Base-by-base conservation (phyloP, 2,329 filamentous ascomycete genomes). In the Tolypocladium guangdongense region DNA sequence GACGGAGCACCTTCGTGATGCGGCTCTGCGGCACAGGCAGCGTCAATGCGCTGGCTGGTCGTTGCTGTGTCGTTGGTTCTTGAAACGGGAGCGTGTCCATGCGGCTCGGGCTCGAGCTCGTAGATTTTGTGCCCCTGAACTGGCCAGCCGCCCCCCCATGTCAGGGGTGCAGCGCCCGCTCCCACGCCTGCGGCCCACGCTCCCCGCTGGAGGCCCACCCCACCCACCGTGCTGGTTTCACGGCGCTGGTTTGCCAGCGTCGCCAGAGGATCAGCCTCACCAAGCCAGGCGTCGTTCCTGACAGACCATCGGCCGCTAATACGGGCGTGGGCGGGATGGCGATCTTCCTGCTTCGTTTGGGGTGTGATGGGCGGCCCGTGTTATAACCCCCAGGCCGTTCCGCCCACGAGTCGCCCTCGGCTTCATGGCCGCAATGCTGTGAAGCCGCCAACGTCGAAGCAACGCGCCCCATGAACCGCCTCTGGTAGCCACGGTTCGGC, bases 151-250 rank as follows among this genome's bases (percentile, higher is more conserved):
- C n/a, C 27, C 4, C 27, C 38, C 47, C 12, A 52, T 36, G 45
- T 14, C 30, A 32, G 52, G 54, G 50, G 54, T n/a, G n/a, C n/a
- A n/a, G n/a, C n/a, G n/a, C n/a, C n/a, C n/a, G n/a, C n/a, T n/a
- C n/a, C n/a, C n/a, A n/a, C n/a, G n/a, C n/a, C n/a, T n/a, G n/a
- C n/a, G n/a, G n/a, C n/a, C n/a, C n/a, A n/a, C n/a, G n/a, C n/a
- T n/a, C n/a, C n/a, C n/a, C n/a, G n/a, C n/a, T n/a, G n/a, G n/a
- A n/a, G n/a, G n/a, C n/a, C n/a, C n/a, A n/a, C n/a, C n/a, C n/a
- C n/a, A n/a, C n/a, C 47, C 50, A 52, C 50, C 37, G 43, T 27
- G 55, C 10, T 24, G 20, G 52, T 56, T 56, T 56, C 55, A 56
- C 33, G n/a, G 49, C 32, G 33, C 30, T 55, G 50, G 46, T 52